Evolutionary conservation across 345 rosid species (phyloP).

Genomic region (Viola odorata): DNA sequence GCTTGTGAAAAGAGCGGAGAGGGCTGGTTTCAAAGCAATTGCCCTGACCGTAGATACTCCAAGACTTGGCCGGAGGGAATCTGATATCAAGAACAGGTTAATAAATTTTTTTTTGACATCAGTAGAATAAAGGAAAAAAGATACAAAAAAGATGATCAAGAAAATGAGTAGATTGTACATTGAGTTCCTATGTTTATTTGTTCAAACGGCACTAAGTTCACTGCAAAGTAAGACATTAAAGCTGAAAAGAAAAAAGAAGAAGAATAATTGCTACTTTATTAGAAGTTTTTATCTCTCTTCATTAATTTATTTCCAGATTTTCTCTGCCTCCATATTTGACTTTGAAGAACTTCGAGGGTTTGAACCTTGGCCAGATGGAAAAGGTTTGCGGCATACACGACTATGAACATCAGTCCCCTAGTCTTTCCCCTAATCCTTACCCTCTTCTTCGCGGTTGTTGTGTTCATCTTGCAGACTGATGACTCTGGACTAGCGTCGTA

Average conservation of each 20-base stretch:
- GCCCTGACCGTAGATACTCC: constrained; percentile 98
- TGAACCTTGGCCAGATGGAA: constrained; percentile 73
- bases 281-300: constrained; percentile 5
- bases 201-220: too few relatives aligned
- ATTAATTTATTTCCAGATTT: constrained; percentile 40
- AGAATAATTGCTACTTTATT: background rate
- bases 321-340: constrained; percentile 63
- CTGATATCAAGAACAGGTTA: constrained; percentile 94
- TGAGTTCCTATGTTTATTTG: too few relatives aligned
- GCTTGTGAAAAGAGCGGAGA: constrained; percentile 84
- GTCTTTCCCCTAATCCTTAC: background rate
- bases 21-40: constrained; percentile 91
- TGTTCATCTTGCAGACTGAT: constrained; percentile 39
- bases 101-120: background rate
- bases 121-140: background rate
- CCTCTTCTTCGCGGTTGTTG: constrained; percentile 3
- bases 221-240: too few relatives aligned
- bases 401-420: background rate
- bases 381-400: constrained; percentile 34
- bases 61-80: constrained; percentile 88
- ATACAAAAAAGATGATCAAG: background rate
- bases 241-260: background rate
- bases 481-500: constrained; percentile 93
- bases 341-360: constrained; percentile 84
- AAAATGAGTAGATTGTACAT: too few relatives aligned